A percentile compares a stretch with the other conserved stretches of the same genome.
phyloP scores from a whole-genome alignment of 208 protist species.

The Crithidia bombi region DNA sequence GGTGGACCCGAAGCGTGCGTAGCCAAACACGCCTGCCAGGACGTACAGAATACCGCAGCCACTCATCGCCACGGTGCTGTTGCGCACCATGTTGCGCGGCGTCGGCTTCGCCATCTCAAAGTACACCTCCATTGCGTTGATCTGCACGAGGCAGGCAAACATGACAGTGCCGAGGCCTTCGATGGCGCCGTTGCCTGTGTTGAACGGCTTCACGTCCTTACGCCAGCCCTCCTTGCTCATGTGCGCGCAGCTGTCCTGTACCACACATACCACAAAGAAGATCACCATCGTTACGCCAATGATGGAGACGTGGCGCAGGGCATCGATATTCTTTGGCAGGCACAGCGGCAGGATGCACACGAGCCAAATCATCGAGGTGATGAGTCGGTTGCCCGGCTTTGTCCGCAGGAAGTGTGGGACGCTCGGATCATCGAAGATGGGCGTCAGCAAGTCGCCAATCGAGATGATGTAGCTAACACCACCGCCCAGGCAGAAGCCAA shows the following conservation, averaged over 20 bases:
- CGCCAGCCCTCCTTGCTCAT: slow-evolving; percentile 41
- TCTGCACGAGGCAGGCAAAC: slow-evolving; percentile 69
- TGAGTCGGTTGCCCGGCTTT: slow-evolving; percentile 43
- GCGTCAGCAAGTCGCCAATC: slow-evolving; percentile 55
- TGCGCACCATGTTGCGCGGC: slow-evolving; percentile 46
- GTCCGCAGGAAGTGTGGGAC: slow-evolving; percentile 39
- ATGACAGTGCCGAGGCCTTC: slow-evolving; percentile 52
- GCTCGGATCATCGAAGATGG: slow-evolving; percentile 45
- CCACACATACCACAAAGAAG: slow-evolving; percentile 66
- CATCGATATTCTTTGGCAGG: slow-evolving; percentile 63
- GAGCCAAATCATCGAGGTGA: slow-evolving; percentile 55
- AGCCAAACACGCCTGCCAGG: slow-evolving; percentile 77
- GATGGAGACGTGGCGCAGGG: slow-evolving; percentile 60
- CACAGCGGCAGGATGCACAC: slow-evolving; percentile 70
- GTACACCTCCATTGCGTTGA: slow-evolving; percentile 65
- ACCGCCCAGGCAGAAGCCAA: slow-evolving; percentile 53
- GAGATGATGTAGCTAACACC: slow-evolving; percentile 76
- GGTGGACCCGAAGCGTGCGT: slow-evolving; percentile 60
- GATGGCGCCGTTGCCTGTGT: slow-evolving; percentile 44
- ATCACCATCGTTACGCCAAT: slow-evolving; percentile 58
- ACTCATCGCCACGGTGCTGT: slow-evolving; percentile 37
- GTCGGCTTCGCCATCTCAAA: slow-evolving; percentile 50
- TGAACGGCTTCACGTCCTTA: slow-evolving; percentile 45
- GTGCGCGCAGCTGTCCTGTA: slow-evolving; percentile 38
- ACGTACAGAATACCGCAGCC: slow-evolving; percentile 64